Conservation (phyloP, 805 yeast species). For the Starmera dryadoides region DNA sequence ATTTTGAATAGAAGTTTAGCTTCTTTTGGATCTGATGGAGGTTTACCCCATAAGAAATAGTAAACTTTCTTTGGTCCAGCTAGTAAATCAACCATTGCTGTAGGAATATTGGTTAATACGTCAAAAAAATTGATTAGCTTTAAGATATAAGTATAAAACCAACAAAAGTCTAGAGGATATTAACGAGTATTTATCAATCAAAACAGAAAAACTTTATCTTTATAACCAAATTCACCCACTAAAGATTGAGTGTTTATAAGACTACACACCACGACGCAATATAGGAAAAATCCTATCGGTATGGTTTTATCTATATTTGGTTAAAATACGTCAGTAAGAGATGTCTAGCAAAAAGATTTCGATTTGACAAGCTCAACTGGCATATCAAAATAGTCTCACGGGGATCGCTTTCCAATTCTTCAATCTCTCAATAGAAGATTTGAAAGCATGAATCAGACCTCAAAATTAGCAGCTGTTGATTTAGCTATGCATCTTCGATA, state of each 20-base stretch:
- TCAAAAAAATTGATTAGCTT: too few species aligned
- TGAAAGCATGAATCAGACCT: too few species aligned
- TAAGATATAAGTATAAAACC: neutral
- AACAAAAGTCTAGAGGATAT: neutral
- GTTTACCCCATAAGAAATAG: constrained; percentile 4
- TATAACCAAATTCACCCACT: neutral
- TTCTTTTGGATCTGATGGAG: constrained; percentile 3
- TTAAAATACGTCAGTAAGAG: too few species aligned
- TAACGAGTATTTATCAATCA: neutral
- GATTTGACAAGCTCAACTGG: too few species aligned
- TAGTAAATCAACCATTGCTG: constrained; percentile 5
- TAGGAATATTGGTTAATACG: too few species aligned
- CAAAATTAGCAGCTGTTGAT: too few species aligned
- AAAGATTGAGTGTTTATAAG: neutral
- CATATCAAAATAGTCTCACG: too few species aligned
- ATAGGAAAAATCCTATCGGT: neutral
- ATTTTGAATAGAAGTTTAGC: constrained; percentile 3
- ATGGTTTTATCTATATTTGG: too few species aligned
- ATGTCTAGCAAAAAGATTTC: too few species aligned
- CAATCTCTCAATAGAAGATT: too few species aligned
- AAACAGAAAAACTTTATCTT: neutral
- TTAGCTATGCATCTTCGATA: too few species aligned
- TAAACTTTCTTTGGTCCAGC: constrained; percentile 8
- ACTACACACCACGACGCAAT: neutral
- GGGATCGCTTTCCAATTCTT: too few species aligned